Conservation (phyloP, 495 filamentous ascomycete species). For the Penicillium turbatum region DNA sequence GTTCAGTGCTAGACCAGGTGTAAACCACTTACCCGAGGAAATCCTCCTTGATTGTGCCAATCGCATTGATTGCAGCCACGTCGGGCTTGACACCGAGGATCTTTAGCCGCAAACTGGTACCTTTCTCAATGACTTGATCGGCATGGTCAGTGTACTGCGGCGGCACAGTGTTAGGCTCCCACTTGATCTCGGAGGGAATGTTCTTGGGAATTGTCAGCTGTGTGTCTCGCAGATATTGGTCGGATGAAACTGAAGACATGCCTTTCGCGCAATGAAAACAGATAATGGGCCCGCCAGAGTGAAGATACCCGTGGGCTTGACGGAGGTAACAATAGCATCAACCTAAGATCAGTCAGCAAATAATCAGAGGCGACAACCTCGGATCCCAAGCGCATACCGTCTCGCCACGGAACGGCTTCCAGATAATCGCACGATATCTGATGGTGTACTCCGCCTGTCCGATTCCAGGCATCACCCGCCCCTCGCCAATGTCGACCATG, state of each 20-base stretch:
- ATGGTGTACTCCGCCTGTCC: constrained; percentile 93
- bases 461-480: constrained; percentile 82
- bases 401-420: constrained; percentile 94
- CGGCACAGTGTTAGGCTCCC: constrained; percentile 83
- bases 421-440: constrained; percentile 91
- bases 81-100: constrained; percentile 88
- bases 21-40: constrained; percentile 46
- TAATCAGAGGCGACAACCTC: background rate
- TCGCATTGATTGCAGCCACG: constrained; percentile 89
- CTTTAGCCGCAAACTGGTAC: constrained; percentile 87
- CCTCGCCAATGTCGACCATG: constrained; percentile 84
- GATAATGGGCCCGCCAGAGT: constrained; percentile 81
- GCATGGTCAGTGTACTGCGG: constrained; percentile 81
- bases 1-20: background rate
- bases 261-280: constrained; percentile 84
- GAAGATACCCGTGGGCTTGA: constrained; percentile 91
- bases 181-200: constrained; percentile 88
- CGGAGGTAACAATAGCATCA: constrained; percentile 83
- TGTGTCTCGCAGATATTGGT: background rate
- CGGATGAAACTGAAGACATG: constrained; percentile 38
- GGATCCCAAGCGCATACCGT: constrained; percentile 57
- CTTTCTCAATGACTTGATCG: constrained; percentile 90
- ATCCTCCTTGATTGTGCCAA: constrained; percentile 94
- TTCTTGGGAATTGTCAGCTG: constrained; percentile 52
- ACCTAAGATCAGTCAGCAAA: constrained; percentile 51